Conservation (phyloP, 345 rosid genomes). For the Luvunga scandens region DNA sequence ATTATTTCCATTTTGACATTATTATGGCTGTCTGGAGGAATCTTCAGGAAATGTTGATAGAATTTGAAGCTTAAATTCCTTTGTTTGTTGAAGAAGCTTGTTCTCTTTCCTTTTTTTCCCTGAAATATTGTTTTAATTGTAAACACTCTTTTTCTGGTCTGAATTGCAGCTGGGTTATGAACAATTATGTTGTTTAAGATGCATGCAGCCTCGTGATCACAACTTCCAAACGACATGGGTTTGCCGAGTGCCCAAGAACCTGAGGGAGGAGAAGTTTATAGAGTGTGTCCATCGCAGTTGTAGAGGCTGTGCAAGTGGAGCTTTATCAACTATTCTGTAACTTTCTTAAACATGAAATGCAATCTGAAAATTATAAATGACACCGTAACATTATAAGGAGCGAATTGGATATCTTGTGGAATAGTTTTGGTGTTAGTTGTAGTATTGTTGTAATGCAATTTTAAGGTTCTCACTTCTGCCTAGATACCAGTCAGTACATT, state of each 20-base stretch:
- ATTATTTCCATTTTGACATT: neutral
- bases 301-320: slow-evolving; percentile 79
- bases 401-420: neutral
- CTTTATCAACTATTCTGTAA: slow-evolving; percentile 25
- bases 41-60: neutral
- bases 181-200: slow-evolving; percentile 73
- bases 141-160: neutral
- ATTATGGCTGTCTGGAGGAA: neutral
- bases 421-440: neutral
- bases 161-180: slow-evolving; percentile 76
- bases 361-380: neutral
- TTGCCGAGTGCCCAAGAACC: slow-evolving; percentile 71
- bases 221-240: slow-evolving; percentile 82
- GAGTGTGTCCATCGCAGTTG: slow-evolving; percentile 90
- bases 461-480: neutral
- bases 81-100: neutral
- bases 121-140: no score
- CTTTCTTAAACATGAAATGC: neutral
- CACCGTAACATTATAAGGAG: neutral
- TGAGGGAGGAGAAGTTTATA: slow-evolving; percentile 78
- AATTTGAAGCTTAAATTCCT: neutral
- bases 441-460: no score
- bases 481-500: neutral
- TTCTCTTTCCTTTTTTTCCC: no score
- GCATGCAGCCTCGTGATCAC: slow-evolving; percentile 88